Evolutionary conservation across 2,329 filamentous ascomycete species (phyloP).

Genomic region (Paraphoma chrysanthemicola): DNA sequence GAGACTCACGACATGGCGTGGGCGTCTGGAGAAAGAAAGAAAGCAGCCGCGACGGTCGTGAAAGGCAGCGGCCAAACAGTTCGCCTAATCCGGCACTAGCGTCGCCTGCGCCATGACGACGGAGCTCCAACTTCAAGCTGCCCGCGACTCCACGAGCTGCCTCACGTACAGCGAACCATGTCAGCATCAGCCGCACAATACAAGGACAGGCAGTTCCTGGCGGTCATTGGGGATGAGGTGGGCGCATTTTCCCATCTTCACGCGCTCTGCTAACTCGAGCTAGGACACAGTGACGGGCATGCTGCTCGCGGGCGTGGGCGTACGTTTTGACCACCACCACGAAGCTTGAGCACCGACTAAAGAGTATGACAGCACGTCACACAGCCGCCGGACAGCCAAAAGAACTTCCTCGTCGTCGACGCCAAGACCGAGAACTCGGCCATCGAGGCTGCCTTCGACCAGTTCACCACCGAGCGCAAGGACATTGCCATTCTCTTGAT

Average conservation of each 20-base stretch:
- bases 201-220: conserved; percentile 91
- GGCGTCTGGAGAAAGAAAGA: conserved; percentile 12
- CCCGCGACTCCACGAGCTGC: conserved; percentile 19
- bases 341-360: conserved; percentile 5
- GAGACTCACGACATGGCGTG: conserved; percentile 32
- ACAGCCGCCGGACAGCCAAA: conserved; percentile 83
- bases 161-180: conserved; percentile 54
- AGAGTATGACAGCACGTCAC: conserved; percentile 78
- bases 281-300: conserved; percentile 96
- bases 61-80: conserved; percentile 22
- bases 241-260: not conserved
- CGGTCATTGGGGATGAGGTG: conserved; percentile 97
- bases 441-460: conserved; percentile 89
- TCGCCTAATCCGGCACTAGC: conserved; percentile 29
- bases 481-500: conserved; percentile 97
- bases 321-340: conserved; percentile 55
- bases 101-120: conserved; percentile 33
- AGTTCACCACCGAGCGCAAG: conserved; percentile 87
- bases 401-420: conserved; percentile 98
- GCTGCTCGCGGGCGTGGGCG: conserved; percentile 92
- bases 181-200: conserved; percentile 65
- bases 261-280: conserved; percentile 16
- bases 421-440: conserved; percentile 85
- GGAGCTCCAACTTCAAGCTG: conserved; percentile 26
- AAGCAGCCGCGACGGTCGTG: conserved; percentile 6